A percentile compares a stretch with the other conserved stretches of the same genome.
phyloP scores from a whole-genome alignment of 106 monocot genomes.

The Apostasia ramifera region DNA sequence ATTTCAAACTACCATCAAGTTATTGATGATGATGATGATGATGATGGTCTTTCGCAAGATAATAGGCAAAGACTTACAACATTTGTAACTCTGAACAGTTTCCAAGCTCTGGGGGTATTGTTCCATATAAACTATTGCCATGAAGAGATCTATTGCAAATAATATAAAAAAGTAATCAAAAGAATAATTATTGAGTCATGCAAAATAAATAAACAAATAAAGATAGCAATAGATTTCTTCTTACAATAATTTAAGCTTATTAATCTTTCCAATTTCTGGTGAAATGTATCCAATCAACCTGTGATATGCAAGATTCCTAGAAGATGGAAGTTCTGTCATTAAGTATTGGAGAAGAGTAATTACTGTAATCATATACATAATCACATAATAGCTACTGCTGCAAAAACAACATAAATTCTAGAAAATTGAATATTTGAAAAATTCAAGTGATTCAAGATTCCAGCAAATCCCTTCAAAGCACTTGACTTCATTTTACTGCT shows the following conservation, averaged over 20 bases:
- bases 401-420: not conserved
- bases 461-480: too few relatives aligned
- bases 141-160: conserved; percentile 53
- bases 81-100: conserved; percentile 78
- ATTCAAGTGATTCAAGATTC: too few relatives aligned
- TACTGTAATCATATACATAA: not conserved
- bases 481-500: too few relatives aligned
- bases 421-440: not conserved
- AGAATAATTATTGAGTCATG: not conserved
- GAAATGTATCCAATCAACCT: conserved; percentile 84
- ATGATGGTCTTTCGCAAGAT: not conserved
- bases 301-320: conserved; percentile 73
- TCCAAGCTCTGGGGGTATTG: conserved; percentile 76
- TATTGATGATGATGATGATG: too few relatives aligned
- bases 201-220: not conserved
- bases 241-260: conserved; percentile 61
- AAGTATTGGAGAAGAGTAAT: not conserved
- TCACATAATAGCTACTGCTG: not conserved
- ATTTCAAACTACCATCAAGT: too few relatives aligned
- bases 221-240: conserved; percentile 18
- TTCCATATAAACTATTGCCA: conserved; percentile 88
- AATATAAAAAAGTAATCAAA: conserved; percentile 3
- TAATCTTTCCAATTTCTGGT: conserved; percentile 80
- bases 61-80: conserved; percentile 47
- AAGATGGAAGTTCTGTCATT: conserved; percentile 5